Conservation (phyloP, 139 green algal genomes). For the Micromonas pusilla region DNA sequence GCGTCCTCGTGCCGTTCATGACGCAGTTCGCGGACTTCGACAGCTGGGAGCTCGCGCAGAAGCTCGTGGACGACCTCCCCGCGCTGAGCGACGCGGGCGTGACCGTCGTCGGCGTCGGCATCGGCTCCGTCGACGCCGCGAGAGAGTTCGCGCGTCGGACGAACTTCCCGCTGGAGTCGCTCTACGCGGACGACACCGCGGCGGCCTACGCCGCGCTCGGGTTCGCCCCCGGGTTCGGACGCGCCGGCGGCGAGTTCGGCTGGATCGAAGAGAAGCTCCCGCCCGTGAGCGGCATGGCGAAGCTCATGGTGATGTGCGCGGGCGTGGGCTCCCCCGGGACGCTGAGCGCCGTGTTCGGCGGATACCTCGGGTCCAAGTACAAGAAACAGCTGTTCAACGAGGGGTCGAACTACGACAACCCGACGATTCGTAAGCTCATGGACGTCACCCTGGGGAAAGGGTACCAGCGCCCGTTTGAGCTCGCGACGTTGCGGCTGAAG, state of each 20-base stretch:
- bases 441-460: constrained; percentile 15
- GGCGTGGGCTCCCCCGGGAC: constrained; percentile 43
- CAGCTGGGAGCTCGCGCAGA: constrained; percentile 40
- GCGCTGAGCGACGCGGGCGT: constrained; percentile 1
- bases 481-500: constrained; percentile 40
- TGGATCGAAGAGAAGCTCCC: constrained; percentile 25
- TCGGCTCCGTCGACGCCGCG: constrained; percentile 29
- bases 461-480: constrained; percentile 45
- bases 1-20: constrained; percentile 24
- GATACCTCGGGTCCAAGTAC: constrained; percentile 37
- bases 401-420: constrained; percentile 13
- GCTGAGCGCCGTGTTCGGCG: constrained; percentile 35
- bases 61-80: constrained; percentile 23
- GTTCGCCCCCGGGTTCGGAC: constrained; percentile 25
- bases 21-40: constrained; percentile 41
- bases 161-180: constrained; percentile 30
- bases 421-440: constrained; percentile 14
- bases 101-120: constrained; percentile 25
- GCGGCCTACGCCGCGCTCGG: constrained; percentile 19
- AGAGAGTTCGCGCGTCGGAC: constrained; percentile 20
- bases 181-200: constrained; percentile 31
- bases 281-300: constrained; percentile 25
- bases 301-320: constrained; percentile 40
- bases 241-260: not conserved
- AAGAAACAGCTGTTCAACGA: constrained; percentile 26